Evolutionary conservation across 306 rosid species (phyloP), one percentile per base, ranked within the genome.

Genomic region (Urtica urens): DNA sequence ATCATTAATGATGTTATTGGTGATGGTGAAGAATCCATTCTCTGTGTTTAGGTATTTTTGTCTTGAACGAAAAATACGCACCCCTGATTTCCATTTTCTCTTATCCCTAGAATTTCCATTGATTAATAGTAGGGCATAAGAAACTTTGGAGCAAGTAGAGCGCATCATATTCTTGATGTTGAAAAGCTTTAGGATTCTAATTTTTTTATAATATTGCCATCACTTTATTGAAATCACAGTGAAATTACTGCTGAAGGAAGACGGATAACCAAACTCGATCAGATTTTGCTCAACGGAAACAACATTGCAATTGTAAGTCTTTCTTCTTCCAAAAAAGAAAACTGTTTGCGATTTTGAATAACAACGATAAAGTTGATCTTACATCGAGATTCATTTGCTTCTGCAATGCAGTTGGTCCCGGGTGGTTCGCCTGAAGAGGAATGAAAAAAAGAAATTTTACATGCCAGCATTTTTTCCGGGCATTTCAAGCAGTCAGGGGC

Each of bases 231-330:
- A 22, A 59, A 48, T 72, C 17, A 41, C 77, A 84, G 99, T 63
- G 95, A 90, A 68, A 85, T 85, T 59, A 90, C 99, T 38, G 66
- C 94, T 18, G 95, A 90, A 71, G 99, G 99, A 73, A 85, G 92
- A 64, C 74, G 95, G 66, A 85, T 90, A 68, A 90, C 99, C 49
- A 90, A 90, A 74, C 87, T 90, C 54, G 99, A 90, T 53, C 99
- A 90, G 78, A 90, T 90, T 64, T 71, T 90, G 62, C 92, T 90
- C 40, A 85, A 85, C 18, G 95, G 97, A 59, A 90, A 90, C 93
- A 85, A 90, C 72, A 90, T 85, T 77, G 95, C 99, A n/a, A 85
- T 90, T 75, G 99, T 90, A 75, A 90, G 95, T n/a, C n/a, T n/a
- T n/a, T n/a, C n/a, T n/a, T n/a, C n/a, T n/a, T n/a, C n/a, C n/a